Evolutionary conservation across 139 green algal species (phyloP).

Genomic region (Chlorella sorokiniana): DNA sequence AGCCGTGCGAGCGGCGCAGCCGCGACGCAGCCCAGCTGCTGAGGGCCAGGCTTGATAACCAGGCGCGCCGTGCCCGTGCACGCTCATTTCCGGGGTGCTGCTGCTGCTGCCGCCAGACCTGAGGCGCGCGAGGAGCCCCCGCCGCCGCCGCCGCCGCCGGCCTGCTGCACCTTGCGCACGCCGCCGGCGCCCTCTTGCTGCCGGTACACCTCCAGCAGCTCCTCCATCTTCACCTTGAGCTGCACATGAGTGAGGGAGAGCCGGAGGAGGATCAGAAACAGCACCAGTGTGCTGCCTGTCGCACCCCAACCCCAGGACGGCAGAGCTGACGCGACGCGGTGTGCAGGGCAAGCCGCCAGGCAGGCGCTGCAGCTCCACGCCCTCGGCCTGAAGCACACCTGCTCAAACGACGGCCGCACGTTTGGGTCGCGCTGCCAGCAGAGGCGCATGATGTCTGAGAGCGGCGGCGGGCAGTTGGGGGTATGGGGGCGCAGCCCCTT

Average conservation of each 20-base stretch:
- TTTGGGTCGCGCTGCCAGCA: constrained; percentile 77
- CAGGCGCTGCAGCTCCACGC: neutral
- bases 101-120: constrained; percentile 10
- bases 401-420: constrained; percentile 54
- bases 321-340: neutral
- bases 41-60: too few species aligned
- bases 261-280: neutral
- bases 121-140: constrained; percentile 20
- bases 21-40: too few species aligned
- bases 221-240: constrained; percentile 56
- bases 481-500: constrained; percentile 90
- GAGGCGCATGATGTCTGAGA: constrained; percentile 80
- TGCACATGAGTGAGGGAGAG: neutral
- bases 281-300: too few species aligned
- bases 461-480: constrained; percentile 63
- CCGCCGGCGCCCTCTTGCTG: constrained; percentile 43
- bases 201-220: constrained; percentile 51
- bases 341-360: neutral
- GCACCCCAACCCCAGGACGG: neutral
- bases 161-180: constrained; percentile 8
- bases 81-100: neutral
- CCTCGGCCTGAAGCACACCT: too few species aligned
- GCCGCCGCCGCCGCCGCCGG: neutral
- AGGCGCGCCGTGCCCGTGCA: neutral
- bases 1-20: too few species aligned